Conservation (phyloP, 768 basidiomycete species). For the Royoungia palumana region DNA sequence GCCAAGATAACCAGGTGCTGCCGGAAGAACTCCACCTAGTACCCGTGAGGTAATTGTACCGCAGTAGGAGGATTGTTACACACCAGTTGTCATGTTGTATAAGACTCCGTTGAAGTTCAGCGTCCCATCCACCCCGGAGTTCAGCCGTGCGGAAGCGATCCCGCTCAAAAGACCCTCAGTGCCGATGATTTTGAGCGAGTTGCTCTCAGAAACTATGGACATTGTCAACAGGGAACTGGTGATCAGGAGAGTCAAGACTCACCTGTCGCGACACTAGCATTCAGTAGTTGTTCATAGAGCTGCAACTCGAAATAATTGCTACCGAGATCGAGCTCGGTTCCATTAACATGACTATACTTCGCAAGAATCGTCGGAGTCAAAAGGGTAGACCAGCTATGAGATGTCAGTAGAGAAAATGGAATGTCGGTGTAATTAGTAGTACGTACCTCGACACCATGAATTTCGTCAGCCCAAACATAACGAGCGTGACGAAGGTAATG, state of each 20-base stretch:
- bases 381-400: conserved; percentile 12
- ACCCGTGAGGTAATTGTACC: not conserved
- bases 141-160: conserved; percentile 4
- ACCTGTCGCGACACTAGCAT: not conserved
- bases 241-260: not conserved
- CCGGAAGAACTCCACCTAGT: conserved; percentile 4
- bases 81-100: conserved; percentile 8
- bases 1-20: not conserved
- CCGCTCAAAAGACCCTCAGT: conserved; percentile 6
- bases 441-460: conserved; percentile 4
- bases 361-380: conserved; percentile 3
- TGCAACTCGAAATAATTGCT: conserved; percentile 1
- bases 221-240: not conserved
- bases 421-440: not conserved
- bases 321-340: conserved; percentile 6
- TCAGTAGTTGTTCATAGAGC: not conserved
- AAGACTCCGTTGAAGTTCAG: conserved; percentile 4
- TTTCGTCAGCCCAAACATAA: conserved; percentile 1
- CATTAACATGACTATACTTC: not conserved
- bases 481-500: not conserved
- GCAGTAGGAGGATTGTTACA: not conserved
- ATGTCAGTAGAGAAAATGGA: not conserved
- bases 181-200: conserved; percentile 7
- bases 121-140: not conserved
- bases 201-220: not conserved